Evolutionary conservation across 441 rosid species (phyloP).

Genomic region (Populus trichocarpa): DNA sequence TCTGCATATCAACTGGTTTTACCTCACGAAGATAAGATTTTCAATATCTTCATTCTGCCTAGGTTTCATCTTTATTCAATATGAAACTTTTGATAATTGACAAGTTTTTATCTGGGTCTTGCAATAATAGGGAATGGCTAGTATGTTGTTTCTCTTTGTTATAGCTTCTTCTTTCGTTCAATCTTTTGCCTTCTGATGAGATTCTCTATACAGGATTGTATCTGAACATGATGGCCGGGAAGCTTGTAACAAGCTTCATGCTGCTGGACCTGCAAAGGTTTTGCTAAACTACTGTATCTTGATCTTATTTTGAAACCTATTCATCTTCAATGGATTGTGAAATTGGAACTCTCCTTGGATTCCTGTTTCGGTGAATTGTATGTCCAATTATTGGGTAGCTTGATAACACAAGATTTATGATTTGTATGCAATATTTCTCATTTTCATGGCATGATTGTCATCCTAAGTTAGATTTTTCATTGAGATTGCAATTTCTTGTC

Average conservation of each 20-base stretch:
- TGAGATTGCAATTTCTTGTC: background rate
- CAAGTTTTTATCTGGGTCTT: background rate
- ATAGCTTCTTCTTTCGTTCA: background rate
- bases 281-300: constrained; percentile 7
- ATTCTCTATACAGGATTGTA: constrained; percentile 53
- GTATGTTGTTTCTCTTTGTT: background rate
- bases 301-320: constrained; percentile 7
- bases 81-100: background rate
- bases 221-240: constrained; percentile 84
- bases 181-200: constrained; percentile 4
- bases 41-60: background rate
- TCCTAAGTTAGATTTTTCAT: background rate
- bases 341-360: background rate
- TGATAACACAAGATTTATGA: background rate
- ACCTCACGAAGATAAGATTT: background rate
- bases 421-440: background rate
- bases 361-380: background rate
- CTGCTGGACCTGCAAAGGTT: constrained; percentile 96
- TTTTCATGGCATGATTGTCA: background rate
- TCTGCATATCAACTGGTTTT: background rate
- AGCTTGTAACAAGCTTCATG: constrained; percentile 93
- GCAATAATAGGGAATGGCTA: background rate
- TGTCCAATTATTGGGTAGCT: background rate
- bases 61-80: background rate
- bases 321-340: background rate